phyloP scores from a whole-genome alignment of 805 yeast species.

The Candida bentonensis region DNA sequence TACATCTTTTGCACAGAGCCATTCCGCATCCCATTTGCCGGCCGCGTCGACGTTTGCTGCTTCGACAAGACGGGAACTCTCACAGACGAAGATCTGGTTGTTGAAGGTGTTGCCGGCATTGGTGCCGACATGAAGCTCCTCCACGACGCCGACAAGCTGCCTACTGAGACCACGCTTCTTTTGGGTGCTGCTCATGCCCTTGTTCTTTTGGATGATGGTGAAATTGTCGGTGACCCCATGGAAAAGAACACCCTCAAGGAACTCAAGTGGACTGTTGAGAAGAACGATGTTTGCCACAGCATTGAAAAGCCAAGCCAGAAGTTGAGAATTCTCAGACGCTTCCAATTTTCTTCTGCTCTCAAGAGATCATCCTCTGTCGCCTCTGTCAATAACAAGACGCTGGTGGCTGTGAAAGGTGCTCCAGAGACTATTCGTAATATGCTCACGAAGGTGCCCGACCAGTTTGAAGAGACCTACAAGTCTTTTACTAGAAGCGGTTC shows the following conservation, averaged over 20 bases:
- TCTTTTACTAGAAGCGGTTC: constrained; percentile 90
- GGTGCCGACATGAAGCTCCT: constrained; percentile 39
- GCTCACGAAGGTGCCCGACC: constrained; percentile 54
- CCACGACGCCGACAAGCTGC: constrained; percentile 44
- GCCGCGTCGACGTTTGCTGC: constrained; percentile 96
- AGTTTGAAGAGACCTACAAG: constrained; percentile 76
- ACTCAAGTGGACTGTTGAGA: constrained; percentile 70
- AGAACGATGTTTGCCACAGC: constrained; percentile 55
- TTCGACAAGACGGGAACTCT: constrained; percentile 97
- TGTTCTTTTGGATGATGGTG: constrained; percentile 90
- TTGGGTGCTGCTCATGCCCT: constrained; percentile 95
- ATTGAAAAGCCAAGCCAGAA: constrained; percentile 28
- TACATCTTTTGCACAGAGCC: constrained; percentile 97
- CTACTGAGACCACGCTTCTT: constrained; percentile 51
- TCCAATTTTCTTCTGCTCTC: constrained; percentile 91
- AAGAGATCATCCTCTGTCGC: constrained; percentile 90
- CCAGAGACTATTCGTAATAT: constrained; percentile 86
- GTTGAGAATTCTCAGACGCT: constrained; percentile 72
- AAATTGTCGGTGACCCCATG: constrained; percentile 98
- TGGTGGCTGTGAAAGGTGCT: constrained; percentile 93
- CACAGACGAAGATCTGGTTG: constrained; percentile 90
- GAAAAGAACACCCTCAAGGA: constrained; percentile 90
- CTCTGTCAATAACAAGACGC: constrained; percentile 34
- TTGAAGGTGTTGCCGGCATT: constrained; percentile 92
- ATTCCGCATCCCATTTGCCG: constrained; percentile 94